These are phyloP conservation scores for Dionaea muscipula DNA, from an alignment of 179 eudicot genomes.

Conservation along the genomic window DNA sequence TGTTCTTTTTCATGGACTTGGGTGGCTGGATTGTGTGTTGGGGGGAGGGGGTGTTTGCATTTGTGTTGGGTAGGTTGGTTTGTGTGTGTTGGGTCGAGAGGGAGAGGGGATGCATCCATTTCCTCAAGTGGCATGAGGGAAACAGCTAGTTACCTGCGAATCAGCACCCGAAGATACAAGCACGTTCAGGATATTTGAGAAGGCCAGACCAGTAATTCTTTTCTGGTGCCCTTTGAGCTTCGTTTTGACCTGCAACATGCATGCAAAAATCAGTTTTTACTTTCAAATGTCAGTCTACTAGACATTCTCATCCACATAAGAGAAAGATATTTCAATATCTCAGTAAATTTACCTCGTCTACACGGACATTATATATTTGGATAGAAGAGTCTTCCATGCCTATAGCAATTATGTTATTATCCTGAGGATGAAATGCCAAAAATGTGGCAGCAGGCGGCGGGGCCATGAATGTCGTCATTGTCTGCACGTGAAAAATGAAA, in stretches of 20 bases:
- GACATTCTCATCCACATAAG: background rate
- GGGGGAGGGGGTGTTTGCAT: too few relatives aligned
- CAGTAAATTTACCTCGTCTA: constrained; percentile 57
- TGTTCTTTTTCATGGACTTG: too few relatives aligned
- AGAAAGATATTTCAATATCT: background rate
- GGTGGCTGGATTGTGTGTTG: too few relatives aligned
- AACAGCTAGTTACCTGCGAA: constrained; percentile 52
- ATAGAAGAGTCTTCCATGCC: constrained; percentile 92
- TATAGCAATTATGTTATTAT: constrained; percentile 78
- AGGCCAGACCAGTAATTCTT: constrained; percentile 82
- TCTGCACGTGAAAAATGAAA: constrained; percentile 34
- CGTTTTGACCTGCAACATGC: constrained; percentile 44
- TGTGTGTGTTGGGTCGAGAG: background rate
- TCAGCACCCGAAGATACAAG: constrained; percentile 92
- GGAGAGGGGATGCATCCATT: background rate
- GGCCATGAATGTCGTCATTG: constrained; percentile 84
- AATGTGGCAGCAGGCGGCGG: constrained; percentile 86
- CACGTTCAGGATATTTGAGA: constrained; percentile 61
- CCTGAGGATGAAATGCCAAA: constrained; percentile 82
- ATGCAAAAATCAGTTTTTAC: background rate
- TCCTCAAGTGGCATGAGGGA: too few relatives aligned
- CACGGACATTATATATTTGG: constrained; percentile 75
- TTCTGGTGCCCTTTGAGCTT: constrained; percentile 88
- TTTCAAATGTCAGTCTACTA: background rate
- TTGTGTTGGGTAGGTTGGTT: too few relatives aligned